phyloP scores from a whole-genome alignment of 1,284 basidiomycete genomes.

The Schizophyllum amplum region DNA sequence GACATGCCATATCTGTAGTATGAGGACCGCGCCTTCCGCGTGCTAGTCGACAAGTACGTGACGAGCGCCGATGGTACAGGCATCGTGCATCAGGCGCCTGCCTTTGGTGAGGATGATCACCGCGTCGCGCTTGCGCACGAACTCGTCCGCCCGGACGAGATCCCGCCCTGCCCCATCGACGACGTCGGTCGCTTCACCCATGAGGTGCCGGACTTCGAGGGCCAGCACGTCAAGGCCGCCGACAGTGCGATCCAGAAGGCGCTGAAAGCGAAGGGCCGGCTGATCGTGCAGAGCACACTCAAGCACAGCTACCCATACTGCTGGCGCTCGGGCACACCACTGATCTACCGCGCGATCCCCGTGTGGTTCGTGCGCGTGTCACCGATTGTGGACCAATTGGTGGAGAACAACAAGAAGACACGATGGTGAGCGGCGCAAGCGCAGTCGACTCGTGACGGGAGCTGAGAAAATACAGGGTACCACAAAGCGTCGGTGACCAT shows the following conservation, averaged over 20 bases:
- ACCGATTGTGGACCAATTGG: constrained; percentile 77
- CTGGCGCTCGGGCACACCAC: constrained; percentile 93
- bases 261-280: constrained; percentile 80
- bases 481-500: constrained; percentile 83
- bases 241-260: constrained; percentile 93
- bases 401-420: constrained; percentile 87
- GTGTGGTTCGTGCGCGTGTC: constrained; percentile 95
- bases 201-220: constrained; percentile 86
- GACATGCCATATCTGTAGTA: constrained; percentile 41
- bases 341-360: constrained; percentile 95
- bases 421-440: constrained; percentile 56
- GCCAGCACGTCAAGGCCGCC: constrained; percentile 92
- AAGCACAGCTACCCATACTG: constrained; percentile 97
- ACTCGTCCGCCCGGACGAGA: constrained; percentile 77
- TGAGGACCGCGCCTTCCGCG: constrained; percentile 87
- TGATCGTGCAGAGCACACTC: constrained; percentile 84
- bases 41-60: constrained; percentile 90
- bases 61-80: constrained; percentile 93
- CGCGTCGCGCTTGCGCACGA: constrained; percentile 84
- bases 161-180: constrained; percentile 95
- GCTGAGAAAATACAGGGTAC: constrained; percentile 58
- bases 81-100: constrained; percentile 98
- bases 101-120: constrained; percentile 99
- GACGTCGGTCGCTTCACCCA: constrained; percentile 84
- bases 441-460: neutral